phyloP scores from a whole-genome alignment of 768 basidiomycete genomes.

The Hysterangium stoloniferum region DNA sequence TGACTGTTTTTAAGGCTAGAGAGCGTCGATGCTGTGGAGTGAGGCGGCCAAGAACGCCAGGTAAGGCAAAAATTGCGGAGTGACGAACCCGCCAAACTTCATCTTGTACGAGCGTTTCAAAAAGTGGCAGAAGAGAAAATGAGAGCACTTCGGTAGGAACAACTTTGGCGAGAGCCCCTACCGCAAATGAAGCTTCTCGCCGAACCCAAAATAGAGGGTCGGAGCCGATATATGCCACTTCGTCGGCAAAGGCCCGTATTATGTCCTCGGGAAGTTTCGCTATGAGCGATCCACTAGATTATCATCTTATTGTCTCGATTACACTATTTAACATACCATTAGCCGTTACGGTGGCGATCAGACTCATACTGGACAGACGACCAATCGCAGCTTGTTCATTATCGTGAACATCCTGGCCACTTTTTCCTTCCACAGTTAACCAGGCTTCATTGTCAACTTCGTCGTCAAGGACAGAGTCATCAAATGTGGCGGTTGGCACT shows the following conservation, averaged over 20 bases:
- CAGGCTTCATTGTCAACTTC: neutral
- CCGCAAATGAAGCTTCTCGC: slow-evolving; percentile 78
- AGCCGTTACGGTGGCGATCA: slow-evolving; percentile 83
- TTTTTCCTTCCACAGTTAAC: slow-evolving; percentile 1
- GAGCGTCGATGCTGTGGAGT: slow-evolving; percentile 45
- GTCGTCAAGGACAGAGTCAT: neutral
- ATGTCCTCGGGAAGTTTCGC: slow-evolving; percentile 27
- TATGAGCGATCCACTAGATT: neutral
- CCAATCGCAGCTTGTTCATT: slow-evolving; percentile 77
- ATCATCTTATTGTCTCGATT: neutral
- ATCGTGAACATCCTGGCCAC: slow-evolving; percentile 17
- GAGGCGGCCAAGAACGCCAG: slow-evolving; percentile 67
- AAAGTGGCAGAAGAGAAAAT: slow-evolving; percentile 64
- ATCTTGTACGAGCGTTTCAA: slow-evolving; percentile 63
- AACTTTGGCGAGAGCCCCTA: slow-evolving; percentile 83
- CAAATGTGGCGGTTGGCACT: neutral
- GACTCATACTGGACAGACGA: slow-evolving; percentile 84
- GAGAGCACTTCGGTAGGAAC: slow-evolving; percentile 68
- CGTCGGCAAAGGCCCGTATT: slow-evolving; percentile 59
- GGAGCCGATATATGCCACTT: slow-evolving; percentile 58
- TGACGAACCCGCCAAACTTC: slow-evolving; percentile 77
- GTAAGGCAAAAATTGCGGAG: slow-evolving; percentile 79
- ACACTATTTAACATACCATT: slow-evolving; percentile 43
- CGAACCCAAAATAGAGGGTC: slow-evolving; percentile 74
- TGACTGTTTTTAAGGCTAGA: slow-evolving; percentile 59